Evolutionary conservation across 2,329 filamentous ascomycete genomes (phyloP).

Genomic region (Ascochyta viciae-villosae): DNA sequence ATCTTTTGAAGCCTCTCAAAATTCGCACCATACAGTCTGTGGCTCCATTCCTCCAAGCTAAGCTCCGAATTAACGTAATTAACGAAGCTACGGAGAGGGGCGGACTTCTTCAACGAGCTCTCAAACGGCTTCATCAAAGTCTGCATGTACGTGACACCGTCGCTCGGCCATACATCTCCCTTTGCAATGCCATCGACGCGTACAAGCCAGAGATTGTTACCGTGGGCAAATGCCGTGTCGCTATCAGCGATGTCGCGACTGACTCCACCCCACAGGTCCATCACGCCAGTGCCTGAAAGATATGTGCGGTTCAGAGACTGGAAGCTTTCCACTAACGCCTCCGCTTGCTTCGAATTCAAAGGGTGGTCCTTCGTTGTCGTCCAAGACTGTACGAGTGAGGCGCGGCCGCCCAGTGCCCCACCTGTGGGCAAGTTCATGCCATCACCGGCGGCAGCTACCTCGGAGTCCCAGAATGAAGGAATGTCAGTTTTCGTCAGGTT

Average conservation of each 20-base stretch:
- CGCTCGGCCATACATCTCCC: constrained; percentile 20
- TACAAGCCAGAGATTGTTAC: constrained; percentile 32
- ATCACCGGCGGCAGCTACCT: constrained; percentile 12
- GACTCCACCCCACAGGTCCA: constrained; percentile 31
- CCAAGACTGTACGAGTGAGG: constrained; percentile 26
- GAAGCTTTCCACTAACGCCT: constrained; percentile 19
- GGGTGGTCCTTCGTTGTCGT: constrained; percentile 21
- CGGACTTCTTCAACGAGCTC: constrained; percentile 19
- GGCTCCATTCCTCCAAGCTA: constrained; percentile 23
- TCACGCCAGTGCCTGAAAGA: constrained; percentile 22
- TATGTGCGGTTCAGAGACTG: constrained; percentile 24
- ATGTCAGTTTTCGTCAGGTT: constrained; percentile 19
- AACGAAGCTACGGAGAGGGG: constrained; percentile 23
- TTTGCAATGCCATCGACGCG: constrained; percentile 26
- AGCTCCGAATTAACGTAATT: constrained; percentile 31
- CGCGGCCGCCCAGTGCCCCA: constrained; percentile 22
- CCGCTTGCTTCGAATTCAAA: constrained; percentile 19
- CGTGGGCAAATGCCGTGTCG: constrained; percentile 22
- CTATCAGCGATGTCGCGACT: constrained; percentile 21
- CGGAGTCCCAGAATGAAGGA: constrained; percentile 26
- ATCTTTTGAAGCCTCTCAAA: constrained; percentile 23
- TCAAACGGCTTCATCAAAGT: constrained; percentile 25
- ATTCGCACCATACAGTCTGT: constrained; percentile 24
- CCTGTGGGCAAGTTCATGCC: constrained; percentile 24
- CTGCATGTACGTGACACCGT: constrained; percentile 29